Evolutionary conservation across 1,139 yeast genomes (phyloP).

Genomic region (Diutina neorugosa): DNA sequence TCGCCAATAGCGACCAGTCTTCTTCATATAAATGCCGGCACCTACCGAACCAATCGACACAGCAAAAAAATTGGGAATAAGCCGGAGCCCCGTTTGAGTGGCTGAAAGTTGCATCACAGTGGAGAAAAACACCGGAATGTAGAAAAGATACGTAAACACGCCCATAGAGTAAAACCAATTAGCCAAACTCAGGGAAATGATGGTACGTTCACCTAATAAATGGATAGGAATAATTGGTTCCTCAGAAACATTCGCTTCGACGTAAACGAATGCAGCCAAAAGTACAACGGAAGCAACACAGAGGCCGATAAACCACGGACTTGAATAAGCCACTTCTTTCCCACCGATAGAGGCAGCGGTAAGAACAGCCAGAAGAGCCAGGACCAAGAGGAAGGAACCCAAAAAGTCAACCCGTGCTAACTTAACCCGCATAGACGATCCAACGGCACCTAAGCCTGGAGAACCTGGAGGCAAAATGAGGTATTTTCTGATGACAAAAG

Average conservation of each 20-base stretch:
- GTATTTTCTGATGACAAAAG: slow-evolving; percentile 23
- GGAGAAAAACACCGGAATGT: slow-evolving; percentile 52
- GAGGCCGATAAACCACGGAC: slow-evolving; percentile 15
- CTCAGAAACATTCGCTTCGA: slow-evolving; percentile 41
- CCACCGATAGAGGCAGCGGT: slow-evolving; percentile 66
- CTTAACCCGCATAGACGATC: slow-evolving; percentile 29
- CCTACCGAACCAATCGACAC: slow-evolving; percentile 57
- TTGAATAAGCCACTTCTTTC: slow-evolving; percentile 31
- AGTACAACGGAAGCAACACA: slow-evolving; percentile 11
- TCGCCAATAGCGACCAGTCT: slow-evolving; percentile 53
- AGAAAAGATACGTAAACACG: slow-evolving; percentile 42
- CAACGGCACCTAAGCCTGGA: slow-evolving; percentile 30
- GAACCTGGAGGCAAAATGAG: slow-evolving; percentile 37
- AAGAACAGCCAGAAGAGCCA: slow-evolving; percentile 39
- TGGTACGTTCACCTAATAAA: slow-evolving; percentile 43
- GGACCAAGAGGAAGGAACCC: slow-evolving; percentile 54
- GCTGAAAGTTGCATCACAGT: slow-evolving; percentile 45
- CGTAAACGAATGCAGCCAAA: slow-evolving; percentile 27
- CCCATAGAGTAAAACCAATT: slow-evolving; percentile 57
- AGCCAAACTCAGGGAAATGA: slow-evolving; percentile 51
- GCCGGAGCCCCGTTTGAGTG: slow-evolving; percentile 48
- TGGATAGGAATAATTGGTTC: slow-evolving; percentile 62
- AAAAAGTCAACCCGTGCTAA: slow-evolving; percentile 55
- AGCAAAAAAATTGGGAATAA: slow-evolving; percentile 59
- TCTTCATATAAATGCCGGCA: slow-evolving; percentile 58